Evolutionary conservation across 441 rosid genomes (phyloP).

Genomic region (Melastoma candidum): DNA sequence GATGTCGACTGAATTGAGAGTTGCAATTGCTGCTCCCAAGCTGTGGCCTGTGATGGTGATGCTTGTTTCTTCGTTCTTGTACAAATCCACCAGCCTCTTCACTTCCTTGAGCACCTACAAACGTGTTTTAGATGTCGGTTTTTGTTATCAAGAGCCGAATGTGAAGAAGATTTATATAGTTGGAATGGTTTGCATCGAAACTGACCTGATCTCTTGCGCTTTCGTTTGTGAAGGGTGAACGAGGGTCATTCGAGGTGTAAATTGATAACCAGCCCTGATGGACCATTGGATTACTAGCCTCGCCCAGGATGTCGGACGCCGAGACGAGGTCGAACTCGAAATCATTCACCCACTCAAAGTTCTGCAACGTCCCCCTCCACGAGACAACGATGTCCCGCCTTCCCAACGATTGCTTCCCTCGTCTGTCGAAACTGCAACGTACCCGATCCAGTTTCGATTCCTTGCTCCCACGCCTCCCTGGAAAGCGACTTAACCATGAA

Average conservation of each 20-base stretch:
- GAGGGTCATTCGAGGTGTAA: conserved; percentile 19
- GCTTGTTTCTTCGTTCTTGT: conserved; percentile 44
- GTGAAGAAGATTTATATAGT: too few relatives aligned
- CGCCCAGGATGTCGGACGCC: conserved; percentile 22
- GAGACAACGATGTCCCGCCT: conserved; percentile 39
- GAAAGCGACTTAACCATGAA: conserved; percentile 9
- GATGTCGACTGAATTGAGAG: conserved; percentile 45
- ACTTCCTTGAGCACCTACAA: conserved; percentile 26
- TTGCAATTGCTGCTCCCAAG: conserved; percentile 47
- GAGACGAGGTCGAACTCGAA: conserved; percentile 19
- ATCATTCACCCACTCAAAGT: conserved; percentile 26
- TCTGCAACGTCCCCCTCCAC: conserved; percentile 33
- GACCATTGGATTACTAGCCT: conserved; percentile 13
- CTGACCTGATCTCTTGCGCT: too few relatives aligned
- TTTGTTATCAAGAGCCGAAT: too few relatives aligned
- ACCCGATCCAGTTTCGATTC: conserved; percentile 38
- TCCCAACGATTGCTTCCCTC: conserved; percentile 27
- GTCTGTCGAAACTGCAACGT: conserved; percentile 33
- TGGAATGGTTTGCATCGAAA: too few relatives aligned
- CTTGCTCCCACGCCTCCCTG: not conserved
- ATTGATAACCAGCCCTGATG: conserved; percentile 34
- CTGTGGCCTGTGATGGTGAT: conserved; percentile 57
- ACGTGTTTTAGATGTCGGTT: conserved; percentile 8
- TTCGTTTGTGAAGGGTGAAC: conserved; percentile 14
- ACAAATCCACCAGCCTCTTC: conserved; percentile 28